Base-by-base conservation (phyloP, 2,329 filamentous ascomycete genomes). In the Pezicula carpinea region DNA sequence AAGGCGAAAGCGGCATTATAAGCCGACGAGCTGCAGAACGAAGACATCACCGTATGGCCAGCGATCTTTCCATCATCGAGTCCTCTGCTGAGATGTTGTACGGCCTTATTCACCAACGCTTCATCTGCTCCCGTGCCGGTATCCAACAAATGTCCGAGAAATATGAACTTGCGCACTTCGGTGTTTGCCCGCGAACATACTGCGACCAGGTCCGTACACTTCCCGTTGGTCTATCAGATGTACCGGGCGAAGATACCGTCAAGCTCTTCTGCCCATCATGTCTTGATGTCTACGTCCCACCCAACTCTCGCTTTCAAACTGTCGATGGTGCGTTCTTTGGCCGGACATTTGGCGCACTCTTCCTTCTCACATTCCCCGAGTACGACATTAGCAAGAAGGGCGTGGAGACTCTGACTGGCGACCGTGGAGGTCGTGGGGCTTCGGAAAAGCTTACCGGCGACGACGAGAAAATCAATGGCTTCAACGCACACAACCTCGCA, bases 121-220 rank as follows among this genome's bases (percentile, higher is more conserved):
- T 96, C 69, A 97, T 99, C 70, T 97, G 91, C 62, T 96, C 91
- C 19, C 81, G 93, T 49, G 89, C 89, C 2, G 93, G 93, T 44
- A 97, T 99, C 61, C 92, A 97, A 70, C 91, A 96, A 66, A 99
- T 99, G 93, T 89, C 91, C 53, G 93, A 99, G 69, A 99, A 99
- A 69, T 99, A 97, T 73, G 92, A 97, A 68, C 78, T 95, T 41
- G 87, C 91, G 52, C 92, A 99, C 71, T 99, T 99, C 64, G 93
- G 93, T 44, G 84, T 86, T 58, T 99, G 93, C 66, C 93, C 93
- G n/a, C 82, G 93, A 50, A 95, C 92, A 49, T 83, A 92, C 69
- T 99, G 93, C 76, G 87, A 90, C 60, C 85, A 87, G 50, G 87
- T 89, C 54, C 86, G 92, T 61, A 93, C 95, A 13, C 78, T 99